These are phyloP conservation scores for Saccharomyces cerevisiae DNA, from an alignment of 805 yeast genomes.

Conservation along the genomic window DNA sequence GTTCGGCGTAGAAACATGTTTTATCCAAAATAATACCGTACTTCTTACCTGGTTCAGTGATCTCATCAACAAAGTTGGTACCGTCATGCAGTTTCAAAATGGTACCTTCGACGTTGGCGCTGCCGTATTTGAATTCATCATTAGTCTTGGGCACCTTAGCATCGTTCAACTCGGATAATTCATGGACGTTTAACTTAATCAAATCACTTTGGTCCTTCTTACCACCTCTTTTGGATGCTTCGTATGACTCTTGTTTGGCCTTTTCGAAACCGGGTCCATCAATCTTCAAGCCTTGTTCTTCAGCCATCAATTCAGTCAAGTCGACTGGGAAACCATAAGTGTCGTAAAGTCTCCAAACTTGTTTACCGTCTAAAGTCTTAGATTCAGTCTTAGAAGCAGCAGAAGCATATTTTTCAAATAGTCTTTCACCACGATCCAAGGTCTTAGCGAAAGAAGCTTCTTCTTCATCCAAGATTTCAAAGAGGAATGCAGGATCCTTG, in stretches of 20 bases:
- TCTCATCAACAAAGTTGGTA: slow-evolving; percentile 47
- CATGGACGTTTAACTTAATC: slow-evolving; percentile 85
- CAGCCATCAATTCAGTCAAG: slow-evolving; percentile 96
- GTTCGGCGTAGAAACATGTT: slow-evolving; percentile 96
- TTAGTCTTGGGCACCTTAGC: slow-evolving; percentile 67
- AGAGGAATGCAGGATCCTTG: slow-evolving; percentile 61
- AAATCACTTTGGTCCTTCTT: slow-evolving; percentile 48
- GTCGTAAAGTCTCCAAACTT: slow-evolving; percentile 97
- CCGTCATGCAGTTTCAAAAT: slow-evolving; percentile 69
- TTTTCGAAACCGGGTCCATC: slow-evolving; percentile 89
- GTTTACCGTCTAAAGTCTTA: slow-evolving; percentile 79
- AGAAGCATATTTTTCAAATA: slow-evolving; percentile 87
- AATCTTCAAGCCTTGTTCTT: slow-evolving; percentile 87
- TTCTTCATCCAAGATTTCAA: slow-evolving; percentile 91
- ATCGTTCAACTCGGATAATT: slow-evolving; percentile 59
- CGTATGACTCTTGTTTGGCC: slow-evolving; percentile 82
- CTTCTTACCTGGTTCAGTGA: slow-evolving; percentile 42
- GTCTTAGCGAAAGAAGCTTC: slow-evolving; percentile 93
- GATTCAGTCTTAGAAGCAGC: slow-evolving; percentile 68
- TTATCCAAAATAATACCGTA: slow-evolving; percentile 78
- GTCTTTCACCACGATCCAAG: slow-evolving; percentile 93
- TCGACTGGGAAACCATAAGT: slow-evolving; percentile 99
- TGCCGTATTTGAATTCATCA: slow-evolving; percentile 70
- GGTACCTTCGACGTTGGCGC: slow-evolving; percentile 59
- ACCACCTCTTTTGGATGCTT: slow-evolving; percentile 89